A percentile compares a stretch with the other conserved stretches of the same genome.
These are phyloP conservation scores for Cymbopogon flexuosus DNA, from an alignment of 202 grass and related monocot genomes.

Conservation along the genomic window DNA sequence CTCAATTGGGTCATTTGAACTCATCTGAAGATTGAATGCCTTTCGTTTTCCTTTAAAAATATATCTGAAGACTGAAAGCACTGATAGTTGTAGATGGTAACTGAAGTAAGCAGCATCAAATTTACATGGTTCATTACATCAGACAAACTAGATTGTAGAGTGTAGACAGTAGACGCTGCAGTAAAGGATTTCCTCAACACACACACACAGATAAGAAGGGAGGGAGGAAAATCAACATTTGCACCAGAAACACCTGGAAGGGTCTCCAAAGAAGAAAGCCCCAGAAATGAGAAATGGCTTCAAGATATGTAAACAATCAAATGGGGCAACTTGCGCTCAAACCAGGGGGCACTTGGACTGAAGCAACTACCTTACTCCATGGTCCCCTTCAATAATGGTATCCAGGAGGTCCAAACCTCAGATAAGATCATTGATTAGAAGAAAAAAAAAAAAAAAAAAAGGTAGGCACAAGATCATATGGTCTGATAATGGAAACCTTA, in stretches of 20 bases:
- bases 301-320: background rate
- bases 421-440: background rate
- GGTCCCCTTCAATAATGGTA: constrained; percentile 35
- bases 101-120: background rate
- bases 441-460: constrained; percentile 24
- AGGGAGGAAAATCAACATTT: too few species aligned
- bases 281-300: background rate
- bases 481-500: constrained; percentile 22
- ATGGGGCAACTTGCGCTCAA: constrained; percentile 18
- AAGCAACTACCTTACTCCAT: constrained; percentile 2
- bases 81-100: background rate
- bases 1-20: background rate
- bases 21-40: background rate
- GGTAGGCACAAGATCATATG: constrained; percentile 20
- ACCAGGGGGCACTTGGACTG: background rate
- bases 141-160: background rate
- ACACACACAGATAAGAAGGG: background rate
- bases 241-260: background rate
- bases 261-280: background rate
- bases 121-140: background rate
- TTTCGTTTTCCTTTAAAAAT: background rate
- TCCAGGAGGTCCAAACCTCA: background rate
- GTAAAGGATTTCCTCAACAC: background rate
- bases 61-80: background rate
- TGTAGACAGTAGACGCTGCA: background rate